Percentiles rank a stretch among this genome's conserved stretches.
phyloP scores from a whole-genome alignment of 164 flowering plant species.

The Warburgia ugandensis region DNA sequence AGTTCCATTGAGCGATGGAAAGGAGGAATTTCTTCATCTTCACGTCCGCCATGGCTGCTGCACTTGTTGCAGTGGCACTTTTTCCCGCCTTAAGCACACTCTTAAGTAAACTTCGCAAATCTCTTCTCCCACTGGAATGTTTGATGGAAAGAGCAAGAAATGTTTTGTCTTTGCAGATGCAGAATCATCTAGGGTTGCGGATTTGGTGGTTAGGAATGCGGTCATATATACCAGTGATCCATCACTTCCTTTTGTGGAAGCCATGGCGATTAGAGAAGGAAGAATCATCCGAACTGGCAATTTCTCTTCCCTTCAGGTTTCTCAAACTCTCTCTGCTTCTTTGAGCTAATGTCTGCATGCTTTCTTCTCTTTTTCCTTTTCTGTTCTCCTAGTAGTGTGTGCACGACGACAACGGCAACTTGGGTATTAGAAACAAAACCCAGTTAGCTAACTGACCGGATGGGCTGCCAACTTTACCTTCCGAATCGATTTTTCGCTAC shows the following conservation, averaged over 20 bases:
- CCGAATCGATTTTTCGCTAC: no score
- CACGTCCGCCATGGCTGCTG: slow-evolving; percentile 13
- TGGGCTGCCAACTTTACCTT: no score
- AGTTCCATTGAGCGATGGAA: no score
- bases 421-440: neutral
- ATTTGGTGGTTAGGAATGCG: slow-evolving; percentile 65
- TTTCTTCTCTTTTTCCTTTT: no score
- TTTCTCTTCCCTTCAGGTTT: slow-evolving; percentile 51
- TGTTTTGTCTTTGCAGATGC: neutral
- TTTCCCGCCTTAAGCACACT: slow-evolving; percentile 9
- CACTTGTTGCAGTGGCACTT: slow-evolving; percentile 13
- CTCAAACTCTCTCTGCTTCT: neutral
- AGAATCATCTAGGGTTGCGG: slow-evolving; percentile 27
- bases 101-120: slow-evolving; percentile 1
- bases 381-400: neutral
- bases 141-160: no score
- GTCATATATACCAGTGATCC: slow-evolving; percentile 65
- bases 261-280: slow-evolving; percentile 63
- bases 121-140: no score
- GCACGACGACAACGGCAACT: neutral
- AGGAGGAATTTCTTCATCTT: slow-evolving; percentile 9
- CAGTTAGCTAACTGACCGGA: neutral
- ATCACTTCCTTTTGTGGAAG: slow-evolving; percentile 67
- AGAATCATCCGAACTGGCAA: slow-evolving; percentile 60
- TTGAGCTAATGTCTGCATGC: neutral